Evolutionary conservation across 495 filamentous ascomycete species (phyloP).

Genomic region (Penicillium coffeae): DNA sequence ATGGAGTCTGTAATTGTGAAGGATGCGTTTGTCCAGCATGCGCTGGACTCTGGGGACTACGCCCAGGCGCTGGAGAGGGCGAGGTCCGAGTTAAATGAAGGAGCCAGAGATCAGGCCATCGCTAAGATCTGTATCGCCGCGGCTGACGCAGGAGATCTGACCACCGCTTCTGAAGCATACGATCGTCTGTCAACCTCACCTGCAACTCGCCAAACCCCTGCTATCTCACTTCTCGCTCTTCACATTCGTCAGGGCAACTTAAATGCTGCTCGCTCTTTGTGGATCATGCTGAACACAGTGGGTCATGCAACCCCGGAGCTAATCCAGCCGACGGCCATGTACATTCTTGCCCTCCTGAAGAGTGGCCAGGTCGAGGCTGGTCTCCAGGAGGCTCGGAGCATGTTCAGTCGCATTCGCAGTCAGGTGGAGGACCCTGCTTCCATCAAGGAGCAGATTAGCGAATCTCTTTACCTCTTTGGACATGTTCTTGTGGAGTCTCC

Average conservation of each 20-base stretch:
- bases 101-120: constrained; percentile 51
- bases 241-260: constrained; percentile 77
- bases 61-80: constrained; percentile 62
- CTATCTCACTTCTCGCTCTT: constrained; percentile 82
- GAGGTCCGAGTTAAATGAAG: constrained; percentile 47
- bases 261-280: constrained; percentile 68
- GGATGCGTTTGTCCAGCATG: constrained; percentile 70
- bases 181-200: constrained; percentile 48
- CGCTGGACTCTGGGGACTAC: constrained; percentile 59
- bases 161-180: constrained; percentile 66
- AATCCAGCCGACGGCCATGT: constrained; percentile 84
- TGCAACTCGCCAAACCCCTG: constrained; percentile 53
- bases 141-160: constrained; percentile 73
- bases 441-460: constrained; percentile 75
- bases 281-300: constrained; percentile 62
- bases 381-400: constrained; percentile 68
- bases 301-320: constrained; percentile 60
- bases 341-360: constrained; percentile 74
- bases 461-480: constrained; percentile 75
- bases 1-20: constrained; percentile 67
- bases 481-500: constrained; percentile 47
- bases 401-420: constrained; percentile 76
- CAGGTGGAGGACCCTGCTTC: constrained; percentile 25
- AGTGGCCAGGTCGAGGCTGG: constrained; percentile 75
- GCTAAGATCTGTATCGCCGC: constrained; percentile 60